Percentiles rank a stretch among this genome's conserved stretches.
Evolutionary conservation across 306 rosid genomes (phyloP).

Genomic region (Prunus mongolica): DNA sequence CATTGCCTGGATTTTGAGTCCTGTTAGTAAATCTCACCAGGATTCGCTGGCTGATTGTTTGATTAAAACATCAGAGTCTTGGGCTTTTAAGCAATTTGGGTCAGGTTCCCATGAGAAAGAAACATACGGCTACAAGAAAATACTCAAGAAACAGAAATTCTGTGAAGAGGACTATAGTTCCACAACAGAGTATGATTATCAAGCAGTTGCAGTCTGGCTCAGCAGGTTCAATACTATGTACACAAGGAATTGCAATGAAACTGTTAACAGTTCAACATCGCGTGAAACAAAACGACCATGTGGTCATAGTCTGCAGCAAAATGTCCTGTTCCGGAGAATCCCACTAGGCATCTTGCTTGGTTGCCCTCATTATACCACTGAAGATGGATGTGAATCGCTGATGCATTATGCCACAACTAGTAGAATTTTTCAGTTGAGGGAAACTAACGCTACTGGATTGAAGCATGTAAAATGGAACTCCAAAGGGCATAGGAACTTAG

Average conservation of each 20-base stretch:
- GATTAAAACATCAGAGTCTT: conserved; percentile 24
- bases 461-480: conserved; percentile 4
- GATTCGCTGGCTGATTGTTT: conserved; percentile 24
- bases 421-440: conserved; percentile 18
- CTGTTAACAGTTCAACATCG: background rate
- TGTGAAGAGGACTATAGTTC: conserved; percentile 9
- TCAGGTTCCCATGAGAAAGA: conserved; percentile 22
- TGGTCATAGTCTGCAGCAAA: conserved; percentile 14
- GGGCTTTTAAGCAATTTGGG: conserved; percentile 4
- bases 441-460: background rate
- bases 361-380: conserved; percentile 7
- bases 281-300: conserved; percentile 3
- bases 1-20: conserved; percentile 40
- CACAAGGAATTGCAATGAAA: conserved; percentile 6
- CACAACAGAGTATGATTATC: conserved; percentile 1
- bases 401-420: conserved; percentile 38
- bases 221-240: conserved; percentile 13
- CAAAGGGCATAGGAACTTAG: conserved; percentile 2
- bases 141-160: conserved; percentile 27
- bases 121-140: conserved; percentile 18
- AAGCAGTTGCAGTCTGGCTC: conserved; percentile 24
- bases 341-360: conserved; percentile 35
- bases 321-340: conserved; percentile 27
- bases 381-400: conserved; percentile 31
- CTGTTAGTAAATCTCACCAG: conserved; percentile 20